phyloP scores from a whole-genome alignment of 75 land plant genomes.

The Pseudotsuga menziesii region DNA sequence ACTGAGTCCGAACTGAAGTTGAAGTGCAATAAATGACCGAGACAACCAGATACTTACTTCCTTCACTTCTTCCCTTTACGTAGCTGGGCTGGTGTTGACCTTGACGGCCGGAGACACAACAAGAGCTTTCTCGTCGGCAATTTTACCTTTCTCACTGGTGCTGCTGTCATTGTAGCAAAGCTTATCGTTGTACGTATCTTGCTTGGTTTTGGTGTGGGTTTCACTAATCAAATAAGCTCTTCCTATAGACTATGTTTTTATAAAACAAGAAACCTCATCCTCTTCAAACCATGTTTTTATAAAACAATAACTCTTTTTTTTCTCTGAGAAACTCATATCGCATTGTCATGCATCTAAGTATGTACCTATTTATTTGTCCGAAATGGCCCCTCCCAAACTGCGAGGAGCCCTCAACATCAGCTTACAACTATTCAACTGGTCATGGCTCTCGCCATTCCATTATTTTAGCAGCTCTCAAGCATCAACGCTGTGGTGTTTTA shows the following conservation, averaged over 20 bases:
- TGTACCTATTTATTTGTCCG: constrained; percentile 67
- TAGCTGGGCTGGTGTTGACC: constrained; percentile 27
- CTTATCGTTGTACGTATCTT: constrained; percentile 21
- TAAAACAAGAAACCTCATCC: too few species aligned
- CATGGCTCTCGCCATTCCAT: constrained; percentile 47
- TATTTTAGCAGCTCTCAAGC: constrained; percentile 55
- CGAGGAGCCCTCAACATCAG: constrained; percentile 76
- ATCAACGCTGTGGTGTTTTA: too few species aligned
- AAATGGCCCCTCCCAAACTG: constrained; percentile 69
- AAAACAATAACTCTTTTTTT: background rate
- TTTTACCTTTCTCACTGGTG: constrained; percentile 15
- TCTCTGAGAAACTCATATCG: background rate
- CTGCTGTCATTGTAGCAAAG: constrained; percentile 16
- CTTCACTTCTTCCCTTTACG: constrained; percentile 43
- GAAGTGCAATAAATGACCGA: too few species aligned
- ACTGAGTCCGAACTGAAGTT: too few species aligned
- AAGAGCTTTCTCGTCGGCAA: constrained; percentile 16
- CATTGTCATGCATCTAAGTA: background rate
- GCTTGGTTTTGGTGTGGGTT: constrained; percentile 24
- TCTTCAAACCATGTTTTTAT: background rate
- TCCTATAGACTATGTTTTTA: too few species aligned
- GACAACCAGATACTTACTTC: constrained; percentile 28
- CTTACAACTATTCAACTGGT: constrained; percentile 68
- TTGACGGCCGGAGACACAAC: constrained; percentile 21
- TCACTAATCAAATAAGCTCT: constrained; percentile 15